phyloP scores from a whole-genome alignment of 1,284 basidiomycete species.

The Pisolithus thermaeus region DNA sequence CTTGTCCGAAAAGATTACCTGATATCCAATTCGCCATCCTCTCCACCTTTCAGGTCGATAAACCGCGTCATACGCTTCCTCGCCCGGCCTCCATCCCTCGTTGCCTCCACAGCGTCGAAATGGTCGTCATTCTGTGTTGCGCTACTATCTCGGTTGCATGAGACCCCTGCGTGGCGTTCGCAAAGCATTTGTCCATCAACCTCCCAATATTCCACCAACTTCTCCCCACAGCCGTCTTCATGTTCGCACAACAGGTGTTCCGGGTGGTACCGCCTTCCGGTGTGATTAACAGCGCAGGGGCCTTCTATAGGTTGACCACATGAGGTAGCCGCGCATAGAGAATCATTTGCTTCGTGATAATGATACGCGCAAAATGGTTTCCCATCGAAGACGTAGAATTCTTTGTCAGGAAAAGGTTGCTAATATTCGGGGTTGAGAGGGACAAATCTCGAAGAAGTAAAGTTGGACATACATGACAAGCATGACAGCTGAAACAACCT shows the following conservation, averaged over 20 bases:
- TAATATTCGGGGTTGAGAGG: constrained; percentile 23
- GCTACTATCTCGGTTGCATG: constrained; percentile 10
- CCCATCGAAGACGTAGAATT: constrained; percentile 84
- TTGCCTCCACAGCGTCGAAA: constrained; percentile 16
- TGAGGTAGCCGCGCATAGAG: constrained; percentile 69
- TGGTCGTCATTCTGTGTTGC: constrained; percentile 17
- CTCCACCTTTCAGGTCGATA: constrained; percentile 44
- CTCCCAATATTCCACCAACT: constrained; percentile 80
- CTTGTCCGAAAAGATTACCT: constrained; percentile 21
- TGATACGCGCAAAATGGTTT: constrained; percentile 86
- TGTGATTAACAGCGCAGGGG: constrained; percentile 77
- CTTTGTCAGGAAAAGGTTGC: constrained; percentile 84
- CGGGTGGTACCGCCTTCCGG: constrained; percentile 77
- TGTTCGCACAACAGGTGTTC: constrained; percentile 75
- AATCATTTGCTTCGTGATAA: constrained; percentile 85
- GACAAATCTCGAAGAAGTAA: constrained; percentile 1
- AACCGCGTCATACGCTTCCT: constrained; percentile 62
- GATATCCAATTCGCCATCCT: constrained; percentile 25
- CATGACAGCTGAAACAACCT: constrained; percentile 82
- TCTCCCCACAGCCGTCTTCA: constrained; percentile 52
- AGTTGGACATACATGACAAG: constrained; percentile 56
- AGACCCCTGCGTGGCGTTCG: constrained; percentile 59
- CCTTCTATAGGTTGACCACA: constrained; percentile 89
- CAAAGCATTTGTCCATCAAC: constrained; percentile 77
- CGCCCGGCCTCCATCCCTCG: constrained; percentile 37